These are phyloP conservation scores for Erysimum cheiri DNA, from an alignment of 441 rosid species.

Conservation along the genomic window DNA sequence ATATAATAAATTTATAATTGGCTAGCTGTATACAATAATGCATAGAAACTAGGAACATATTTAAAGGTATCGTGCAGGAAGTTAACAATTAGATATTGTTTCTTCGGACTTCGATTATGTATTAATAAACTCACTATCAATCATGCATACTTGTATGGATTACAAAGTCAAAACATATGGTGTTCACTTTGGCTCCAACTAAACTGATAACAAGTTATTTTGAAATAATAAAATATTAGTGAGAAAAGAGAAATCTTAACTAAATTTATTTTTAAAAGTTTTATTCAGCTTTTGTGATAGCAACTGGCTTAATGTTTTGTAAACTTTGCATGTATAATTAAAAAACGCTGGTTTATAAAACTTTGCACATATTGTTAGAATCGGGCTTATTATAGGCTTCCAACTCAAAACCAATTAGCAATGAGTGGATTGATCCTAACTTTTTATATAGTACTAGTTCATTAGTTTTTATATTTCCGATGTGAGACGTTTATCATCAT, in stretches of 20 bases:
- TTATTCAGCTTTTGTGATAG: too few species aligned
- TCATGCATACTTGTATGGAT: conserved; percentile 15
- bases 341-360: too few species aligned
- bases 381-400: too few species aligned
- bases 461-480: too few species aligned
- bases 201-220: background rate
- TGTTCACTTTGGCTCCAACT: conserved; percentile 1
- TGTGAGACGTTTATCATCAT: too few species aligned
- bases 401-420: too few species aligned
- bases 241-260: background rate
- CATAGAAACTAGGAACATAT: background rate
- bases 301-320: too few species aligned
- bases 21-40: conserved; percentile 12
- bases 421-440: too few species aligned
- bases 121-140: background rate
- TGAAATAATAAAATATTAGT: background rate
- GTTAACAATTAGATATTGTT: background rate
- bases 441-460: too few species aligned
- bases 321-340: too few species aligned
- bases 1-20: conserved; percentile 7
- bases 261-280: too few species aligned
- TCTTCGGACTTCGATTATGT: background rate
- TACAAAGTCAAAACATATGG: conserved; percentile 8
- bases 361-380: too few species aligned
- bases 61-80: background rate